Percentiles rank a stretch among this genome's conserved stretches.
phyloP scores from a whole-genome alignment of 2,329 filamentous ascomycete species.

The Pseudogymnoascus verrucosus region DNA sequence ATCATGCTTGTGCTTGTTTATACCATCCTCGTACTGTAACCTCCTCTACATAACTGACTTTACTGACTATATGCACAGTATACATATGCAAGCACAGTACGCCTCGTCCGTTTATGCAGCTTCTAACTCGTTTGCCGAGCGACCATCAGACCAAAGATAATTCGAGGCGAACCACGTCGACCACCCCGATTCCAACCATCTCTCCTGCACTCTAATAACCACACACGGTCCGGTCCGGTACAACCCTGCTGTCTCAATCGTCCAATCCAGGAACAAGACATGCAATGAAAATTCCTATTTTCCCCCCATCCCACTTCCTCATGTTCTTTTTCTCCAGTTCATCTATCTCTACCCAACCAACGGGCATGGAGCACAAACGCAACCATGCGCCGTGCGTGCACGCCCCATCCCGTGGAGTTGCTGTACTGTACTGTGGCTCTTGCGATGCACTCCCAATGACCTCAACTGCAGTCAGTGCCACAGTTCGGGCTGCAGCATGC shows the following conservation, averaged over 20 bases:
- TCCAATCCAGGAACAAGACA: constrained; percentile 2
- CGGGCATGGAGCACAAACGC: not conserved
- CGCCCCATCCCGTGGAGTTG: not conserved
- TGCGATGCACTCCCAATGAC: not conserved
- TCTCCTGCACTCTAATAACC: not conserved
- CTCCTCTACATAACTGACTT: too few species aligned
- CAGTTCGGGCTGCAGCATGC: not conserved
- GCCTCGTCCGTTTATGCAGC: not conserved
- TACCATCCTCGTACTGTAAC: not conserved
- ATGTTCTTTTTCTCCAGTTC: not conserved
- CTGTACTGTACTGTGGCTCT: not conserved
- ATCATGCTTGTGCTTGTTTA: not conserved
- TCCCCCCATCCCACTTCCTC: not conserved
- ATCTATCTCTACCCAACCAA: not conserved
- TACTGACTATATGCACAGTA: not conserved
- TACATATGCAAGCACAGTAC: not conserved
- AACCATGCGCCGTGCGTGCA: not conserved
- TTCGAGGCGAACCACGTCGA: not conserved
- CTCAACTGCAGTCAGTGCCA: not conserved
- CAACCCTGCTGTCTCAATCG: not conserved
- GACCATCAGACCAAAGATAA: not conserved
- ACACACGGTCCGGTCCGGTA: not conserved
- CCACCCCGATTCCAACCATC: not conserved
- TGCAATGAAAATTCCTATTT: not conserved
- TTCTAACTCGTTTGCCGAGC: not conserved